Evolutionary conservation across 768 basidiomycete species (phyloP).

Genomic region (Hygrophoropsis aurantiaca): DNA sequence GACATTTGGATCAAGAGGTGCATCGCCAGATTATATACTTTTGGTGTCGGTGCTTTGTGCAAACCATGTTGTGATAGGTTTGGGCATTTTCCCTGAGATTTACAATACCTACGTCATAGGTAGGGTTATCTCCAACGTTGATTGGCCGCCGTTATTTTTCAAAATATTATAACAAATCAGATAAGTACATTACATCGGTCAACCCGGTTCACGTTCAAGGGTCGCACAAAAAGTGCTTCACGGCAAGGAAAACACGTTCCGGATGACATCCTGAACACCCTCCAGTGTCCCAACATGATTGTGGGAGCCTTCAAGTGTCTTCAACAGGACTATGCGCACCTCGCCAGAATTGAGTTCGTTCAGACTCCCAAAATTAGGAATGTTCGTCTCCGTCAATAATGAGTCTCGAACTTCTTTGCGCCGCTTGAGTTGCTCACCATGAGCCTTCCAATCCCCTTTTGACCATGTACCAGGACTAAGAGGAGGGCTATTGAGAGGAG

Average conservation of each 20-base stretch:
- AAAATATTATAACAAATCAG: too few relatives aligned
- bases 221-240: conserved; percentile 3
- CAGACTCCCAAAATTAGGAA: conserved; percentile 51
- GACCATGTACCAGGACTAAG: conserved; percentile 27
- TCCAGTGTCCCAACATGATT: conserved; percentile 58
- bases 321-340: conserved; percentile 54
- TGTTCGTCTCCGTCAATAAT: conserved; percentile 43
- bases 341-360: conserved; percentile 49
- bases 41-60: too few relatives aligned
- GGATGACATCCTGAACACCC: conserved; percentile 66
- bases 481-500: conserved; percentile 41
- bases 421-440: conserved; percentile 36
- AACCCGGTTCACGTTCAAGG: background rate
- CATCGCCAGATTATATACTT: too few relatives aligned
- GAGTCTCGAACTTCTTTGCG: conserved; percentile 43
- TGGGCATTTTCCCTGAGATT: too few relatives aligned
- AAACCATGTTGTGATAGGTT: too few relatives aligned
- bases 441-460: conserved; percentile 44
- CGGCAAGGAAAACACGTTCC: conserved; percentile 23
- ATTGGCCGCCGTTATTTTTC: too few relatives aligned
- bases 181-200: too few relatives aligned
- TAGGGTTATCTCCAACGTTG: too few relatives aligned
- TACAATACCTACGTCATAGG: too few relatives aligned
- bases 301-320: conserved; percentile 59
- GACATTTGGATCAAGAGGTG: too few relatives aligned